Conservation (phyloP, 192 early-diverging fungal genomes). For the Backusella psychrophila region DNA sequence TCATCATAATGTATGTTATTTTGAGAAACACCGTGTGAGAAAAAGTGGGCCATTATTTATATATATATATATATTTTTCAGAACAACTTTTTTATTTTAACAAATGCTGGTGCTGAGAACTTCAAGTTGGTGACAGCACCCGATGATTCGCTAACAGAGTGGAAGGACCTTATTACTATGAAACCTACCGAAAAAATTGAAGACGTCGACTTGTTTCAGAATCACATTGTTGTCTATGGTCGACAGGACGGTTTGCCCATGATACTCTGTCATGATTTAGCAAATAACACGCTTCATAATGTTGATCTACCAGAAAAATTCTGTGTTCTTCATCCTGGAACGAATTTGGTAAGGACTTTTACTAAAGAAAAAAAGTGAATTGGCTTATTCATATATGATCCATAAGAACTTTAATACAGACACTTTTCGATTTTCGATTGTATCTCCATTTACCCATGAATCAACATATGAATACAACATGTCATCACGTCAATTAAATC, state of each 20-base stretch:
- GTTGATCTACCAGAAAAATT: constrained; percentile 50
- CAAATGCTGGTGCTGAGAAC: constrained; percentile 51
- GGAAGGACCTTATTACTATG: constrained; percentile 60
- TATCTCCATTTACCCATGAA: constrained; percentile 63
- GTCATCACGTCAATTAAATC: constrained; percentile 37
- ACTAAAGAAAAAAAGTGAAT: background rate
- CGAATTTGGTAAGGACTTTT: constrained; percentile 46
- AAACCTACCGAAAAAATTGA: constrained; percentile 65
- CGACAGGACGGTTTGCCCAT: constrained; percentile 52
- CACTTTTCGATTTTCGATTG: constrained; percentile 57
- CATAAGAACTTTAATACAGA: constrained; percentile 53
- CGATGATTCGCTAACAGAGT: constrained; percentile 40
- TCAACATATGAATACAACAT: constrained; percentile 71
- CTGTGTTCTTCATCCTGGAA: constrained; percentile 57
- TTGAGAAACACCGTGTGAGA: background rate
- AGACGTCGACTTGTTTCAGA: constrained; percentile 73
- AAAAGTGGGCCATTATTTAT: background rate
- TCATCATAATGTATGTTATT: constrained; percentile 57
- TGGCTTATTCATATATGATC: background rate
- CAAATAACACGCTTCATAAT: constrained; percentile 33
- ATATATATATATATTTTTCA: background rate
- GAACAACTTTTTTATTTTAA: constrained; percentile 51
- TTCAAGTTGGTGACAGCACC: constrained; percentile 61
- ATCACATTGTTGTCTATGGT: constrained; percentile 48
- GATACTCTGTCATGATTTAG: constrained; percentile 49